These are phyloP conservation scores for Chaetomium strumarium DNA, from an alignment of 2,329 filamentous ascomycete species.

Conservation along the genomic window DNA sequence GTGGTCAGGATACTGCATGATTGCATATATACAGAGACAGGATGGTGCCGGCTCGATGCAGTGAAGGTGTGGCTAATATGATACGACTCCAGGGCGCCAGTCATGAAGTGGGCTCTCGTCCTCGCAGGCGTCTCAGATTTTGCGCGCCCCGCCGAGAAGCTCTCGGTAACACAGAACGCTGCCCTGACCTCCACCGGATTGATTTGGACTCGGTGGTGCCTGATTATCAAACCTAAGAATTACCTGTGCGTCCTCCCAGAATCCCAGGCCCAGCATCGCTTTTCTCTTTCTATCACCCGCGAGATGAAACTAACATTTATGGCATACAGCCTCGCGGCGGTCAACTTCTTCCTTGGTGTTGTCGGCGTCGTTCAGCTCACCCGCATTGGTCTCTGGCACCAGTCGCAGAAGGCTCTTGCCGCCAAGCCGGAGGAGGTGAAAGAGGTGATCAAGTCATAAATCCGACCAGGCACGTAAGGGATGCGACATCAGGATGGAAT, in stretches of 20 bases:
- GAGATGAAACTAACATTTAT: not conserved
- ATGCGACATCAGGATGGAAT: too few species aligned
- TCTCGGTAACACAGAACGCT: conserved; percentile 86
- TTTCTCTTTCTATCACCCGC: too few species aligned
- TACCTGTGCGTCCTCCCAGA: conserved; percentile 59
- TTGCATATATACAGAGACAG: too few species aligned
- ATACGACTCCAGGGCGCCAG: conserved; percentile 62
- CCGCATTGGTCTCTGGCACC: conserved; percentile 66
- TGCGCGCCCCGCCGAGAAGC: conserved; percentile 81
- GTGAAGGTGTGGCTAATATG: not conserved
- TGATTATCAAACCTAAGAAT: conserved; percentile 94
- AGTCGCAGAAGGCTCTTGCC: conserved; percentile 45
- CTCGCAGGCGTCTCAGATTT: conserved; percentile 90
- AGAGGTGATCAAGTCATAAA: conserved; percentile 19
- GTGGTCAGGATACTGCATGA: too few species aligned
- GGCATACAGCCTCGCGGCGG: conserved; percentile 66
- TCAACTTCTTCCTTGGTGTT: conserved; percentile 95
- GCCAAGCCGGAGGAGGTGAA: conserved; percentile 27
- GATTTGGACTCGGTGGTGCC: conserved; percentile 99
- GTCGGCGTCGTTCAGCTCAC: conserved; percentile 78
- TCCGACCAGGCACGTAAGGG: too few species aligned
- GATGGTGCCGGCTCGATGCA: not conserved
- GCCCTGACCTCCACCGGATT: conserved; percentile 84
- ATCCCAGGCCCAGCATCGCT: not conserved
- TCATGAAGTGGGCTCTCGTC: conserved; percentile 96